Evolutionary conservation across 2,329 filamentous ascomycete species (phyloP).

Genomic region (Huntiella bhutanensis): DNA sequence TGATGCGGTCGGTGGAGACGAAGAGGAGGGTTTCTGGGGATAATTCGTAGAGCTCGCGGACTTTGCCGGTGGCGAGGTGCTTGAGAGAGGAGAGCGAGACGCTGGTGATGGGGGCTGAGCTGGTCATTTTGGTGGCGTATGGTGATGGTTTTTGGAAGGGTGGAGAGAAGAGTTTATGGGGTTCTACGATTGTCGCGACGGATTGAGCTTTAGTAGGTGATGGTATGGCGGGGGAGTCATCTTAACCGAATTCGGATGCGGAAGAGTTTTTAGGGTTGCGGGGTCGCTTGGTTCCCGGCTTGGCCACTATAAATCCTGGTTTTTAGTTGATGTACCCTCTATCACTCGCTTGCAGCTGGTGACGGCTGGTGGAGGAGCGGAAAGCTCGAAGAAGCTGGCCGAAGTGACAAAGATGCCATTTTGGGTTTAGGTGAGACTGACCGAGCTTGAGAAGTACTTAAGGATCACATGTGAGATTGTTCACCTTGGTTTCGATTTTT

Average conservation of each 20-base stretch:
- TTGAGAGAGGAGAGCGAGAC: constrained; percentile 18
- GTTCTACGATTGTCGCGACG: background rate
- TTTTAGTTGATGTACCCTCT: background rate
- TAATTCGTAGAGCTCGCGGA: constrained; percentile 62
- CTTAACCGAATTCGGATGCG: background rate
- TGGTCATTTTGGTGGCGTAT: constrained; percentile 11
- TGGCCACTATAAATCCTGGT: too few species aligned
- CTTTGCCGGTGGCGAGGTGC: constrained; percentile 38
- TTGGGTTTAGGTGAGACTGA: background rate
- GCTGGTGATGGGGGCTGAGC: constrained; percentile 13
- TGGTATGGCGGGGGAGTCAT: background rate
- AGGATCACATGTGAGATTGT: too few species aligned
- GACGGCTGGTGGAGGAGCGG: background rate
- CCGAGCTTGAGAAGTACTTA: background rate
- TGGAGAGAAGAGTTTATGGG: background rate
- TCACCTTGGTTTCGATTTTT: too few species aligned
- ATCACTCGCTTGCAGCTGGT: background rate
- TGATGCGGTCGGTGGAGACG: constrained; percentile 76
- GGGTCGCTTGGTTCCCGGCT: background rate
- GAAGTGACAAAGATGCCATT: constrained; percentile 1
- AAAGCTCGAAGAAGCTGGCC: background rate
- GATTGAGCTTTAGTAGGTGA: background rate
- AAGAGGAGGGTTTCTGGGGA: constrained; percentile 49
- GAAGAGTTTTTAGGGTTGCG: background rate
- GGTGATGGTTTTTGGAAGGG: background rate